A percentile compares a stretch with the other conserved stretches of the same genome.
Conservation (phyloP, 306 rosid species). For the peach (Prunus persica) region DNA sequence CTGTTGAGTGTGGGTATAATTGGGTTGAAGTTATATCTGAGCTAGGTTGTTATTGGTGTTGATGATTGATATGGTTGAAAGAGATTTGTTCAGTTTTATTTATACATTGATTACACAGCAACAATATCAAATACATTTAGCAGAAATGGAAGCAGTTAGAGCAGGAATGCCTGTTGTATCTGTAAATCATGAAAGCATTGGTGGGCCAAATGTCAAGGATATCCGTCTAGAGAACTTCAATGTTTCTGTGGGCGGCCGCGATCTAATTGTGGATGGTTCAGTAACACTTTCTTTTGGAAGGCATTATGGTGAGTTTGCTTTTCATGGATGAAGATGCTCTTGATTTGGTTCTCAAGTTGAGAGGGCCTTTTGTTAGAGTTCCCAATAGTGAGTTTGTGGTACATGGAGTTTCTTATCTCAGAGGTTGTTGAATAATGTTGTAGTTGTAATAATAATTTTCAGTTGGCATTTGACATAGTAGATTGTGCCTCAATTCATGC, state of each 20-base stretch:
- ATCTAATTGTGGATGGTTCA: slow-evolving; percentile 86
- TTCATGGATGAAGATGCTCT: neutral
- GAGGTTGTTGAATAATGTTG: neutral
- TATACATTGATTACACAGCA: slow-evolving; percentile 38
- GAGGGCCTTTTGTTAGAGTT: neutral
- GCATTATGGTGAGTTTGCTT: slow-evolving; percentile 71
- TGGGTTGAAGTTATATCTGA: neutral
- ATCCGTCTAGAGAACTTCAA: slow-evolving; percentile 85
- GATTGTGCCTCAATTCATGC: slow-evolving; percentile 11
- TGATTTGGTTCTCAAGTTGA: neutral
- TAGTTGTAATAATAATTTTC: neutral
- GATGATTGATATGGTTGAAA: neutral
- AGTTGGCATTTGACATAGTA: slow-evolving; percentile 1
- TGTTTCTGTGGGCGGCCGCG: slow-evolving; percentile 96
- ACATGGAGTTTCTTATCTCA: neutral
- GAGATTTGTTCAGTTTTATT: neutral
- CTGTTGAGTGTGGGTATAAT: neutral
- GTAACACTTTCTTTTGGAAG: slow-evolving; percentile 91
- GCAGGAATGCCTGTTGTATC: slow-evolving; percentile 89
- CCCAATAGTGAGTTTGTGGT: neutral
- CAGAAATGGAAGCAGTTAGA: slow-evolving; percentile 89
- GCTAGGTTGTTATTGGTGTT: slow-evolving; percentile 10
- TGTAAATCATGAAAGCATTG: slow-evolving; percentile 64
- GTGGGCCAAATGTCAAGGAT: slow-evolving; percentile 81
- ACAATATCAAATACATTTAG: slow-evolving; percentile 80